A percentile compares a stretch with the other conserved stretches of the same genome.
Conservation (phyloP, 495 filamentous ascomycete genomes). For the Filosporella fistucella region DNA sequence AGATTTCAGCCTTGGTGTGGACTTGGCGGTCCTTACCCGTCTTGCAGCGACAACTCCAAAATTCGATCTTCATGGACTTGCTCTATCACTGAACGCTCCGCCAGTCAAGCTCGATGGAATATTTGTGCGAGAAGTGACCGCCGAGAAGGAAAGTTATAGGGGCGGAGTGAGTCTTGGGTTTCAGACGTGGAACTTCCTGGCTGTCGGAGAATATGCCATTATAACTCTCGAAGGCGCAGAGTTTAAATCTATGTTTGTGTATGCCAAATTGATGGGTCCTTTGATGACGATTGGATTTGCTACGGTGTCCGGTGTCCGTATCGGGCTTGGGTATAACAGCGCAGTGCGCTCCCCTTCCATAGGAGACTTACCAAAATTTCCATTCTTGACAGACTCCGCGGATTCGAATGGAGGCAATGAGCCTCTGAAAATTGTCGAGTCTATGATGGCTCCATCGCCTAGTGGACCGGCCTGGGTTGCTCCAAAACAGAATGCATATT, state of each 20-base stretch:
- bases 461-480: background rate
- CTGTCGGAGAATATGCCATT: slow-evolving; percentile 31
- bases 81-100: slow-evolving; percentile 29
- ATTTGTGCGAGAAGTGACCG: slow-evolving; percentile 25
- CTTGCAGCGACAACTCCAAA: background rate
- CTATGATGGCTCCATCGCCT: background rate
- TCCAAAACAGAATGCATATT: background rate
- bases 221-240: no score
- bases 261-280: background rate
- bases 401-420: slow-evolving; percentile 7
- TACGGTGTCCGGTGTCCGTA: slow-evolving; percentile 30
- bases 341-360: slow-evolving; percentile 29
- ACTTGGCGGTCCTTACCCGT: background rate
- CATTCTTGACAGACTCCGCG: slow-evolving; percentile 27
- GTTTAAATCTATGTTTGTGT: slow-evolving; percentile 6
- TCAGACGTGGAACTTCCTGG: slow-evolving; percentile 31
- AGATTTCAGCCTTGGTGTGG: background rate
- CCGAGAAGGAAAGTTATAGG: slow-evolving; percentile 23
- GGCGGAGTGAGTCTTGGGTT: slow-evolving; percentile 35
- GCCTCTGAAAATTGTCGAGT: slow-evolving; percentile 12
- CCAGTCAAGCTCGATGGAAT: slow-evolving; percentile 36
- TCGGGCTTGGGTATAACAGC: slow-evolving; percentile 43
- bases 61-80: slow-evolving; percentile 15
- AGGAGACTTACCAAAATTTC: slow-evolving; percentile 31
- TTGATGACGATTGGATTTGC: slow-evolving; percentile 37